Evolutionary conservation across 2,329 filamentous ascomycete genomes (phyloP), one percentile per base, ranked within the genome.

Genomic region (Colletotrichum sublineola): DNA sequence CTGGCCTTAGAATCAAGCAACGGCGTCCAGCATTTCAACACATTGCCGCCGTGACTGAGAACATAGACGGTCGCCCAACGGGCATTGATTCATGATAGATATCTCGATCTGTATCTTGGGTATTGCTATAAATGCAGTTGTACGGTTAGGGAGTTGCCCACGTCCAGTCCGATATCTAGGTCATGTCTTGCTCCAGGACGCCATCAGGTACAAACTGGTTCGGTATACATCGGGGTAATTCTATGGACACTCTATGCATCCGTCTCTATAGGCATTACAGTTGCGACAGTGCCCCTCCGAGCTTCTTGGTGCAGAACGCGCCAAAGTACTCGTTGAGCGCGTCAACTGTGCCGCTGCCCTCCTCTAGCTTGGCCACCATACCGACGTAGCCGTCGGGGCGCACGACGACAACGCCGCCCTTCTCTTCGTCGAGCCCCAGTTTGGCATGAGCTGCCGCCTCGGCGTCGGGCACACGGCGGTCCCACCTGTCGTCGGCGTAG

Each of bases 351-450:
- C 90, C 94, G 69, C 83, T 89, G 0, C 95, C 95, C 80, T 96
- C 92, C 1, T 89, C 91, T 31, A 98, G 84, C 76, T 87, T 87
- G 14, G 93, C 89, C 5, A 95, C 93, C 73, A 94, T 88, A 31
- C 93, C 94, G 38, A 97, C 92, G 80, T 97, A 96, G 9, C 94
- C 94, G 80, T 97, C 95, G 0, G 95, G 95, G 56, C 95, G 85
- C 9, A 97, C 93, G 12, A 97, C 92, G 1, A 97, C 91, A 2
- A 97, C 89, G 68, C 92, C 94, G 14, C 94, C 94, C 73, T 85
- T 87, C 73, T 93, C 90, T 77, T 92, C 85, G 75, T 92, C 88
- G 36, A 97, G 81, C 0, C 95, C 95, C 87, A 97, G 92, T 87
- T 97, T 97, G 53, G 92, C 91, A 81, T 98, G 95, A 6, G 94